Conservation (phyloP, 129 eudicot genomes). For the Ambrosia artemisiifolia region DNA sequence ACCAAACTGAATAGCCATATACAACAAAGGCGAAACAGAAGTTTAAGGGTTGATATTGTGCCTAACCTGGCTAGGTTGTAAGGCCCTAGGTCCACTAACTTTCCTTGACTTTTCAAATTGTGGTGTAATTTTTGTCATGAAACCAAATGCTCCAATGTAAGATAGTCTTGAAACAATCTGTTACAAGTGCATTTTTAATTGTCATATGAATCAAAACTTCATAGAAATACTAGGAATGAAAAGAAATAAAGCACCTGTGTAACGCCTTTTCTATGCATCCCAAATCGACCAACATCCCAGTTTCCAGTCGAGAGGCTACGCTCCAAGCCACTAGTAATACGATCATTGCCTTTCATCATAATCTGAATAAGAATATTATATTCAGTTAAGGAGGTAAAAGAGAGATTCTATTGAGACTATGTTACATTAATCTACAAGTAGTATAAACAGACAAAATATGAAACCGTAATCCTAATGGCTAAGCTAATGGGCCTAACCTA, state of each 20-base stretch:
- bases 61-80: conserved; percentile 97
- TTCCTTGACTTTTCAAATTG: conserved; percentile 94
- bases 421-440: too few species aligned
- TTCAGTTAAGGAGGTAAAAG: background rate
- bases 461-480: too few species aligned
- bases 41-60: background rate
- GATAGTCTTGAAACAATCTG: conserved; percentile 88
- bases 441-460: too few species aligned
- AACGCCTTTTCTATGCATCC: conserved; percentile 77
- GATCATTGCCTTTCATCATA: conserved; percentile 26
- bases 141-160: conserved; percentile 69
- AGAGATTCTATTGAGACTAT: too few species aligned
- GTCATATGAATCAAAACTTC: background rate
- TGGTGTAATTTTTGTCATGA: conserved; percentile 78
- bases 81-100: conserved; percentile 99
- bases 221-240: background rate
- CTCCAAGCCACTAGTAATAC: conserved; percentile 67
- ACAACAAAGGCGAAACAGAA: background rate
- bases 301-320: conserved; percentile 87
- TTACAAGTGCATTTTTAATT: background rate
- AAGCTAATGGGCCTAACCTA: too few species aligned
- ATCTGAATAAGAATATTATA: conserved; percentile 28
- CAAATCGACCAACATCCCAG: conserved; percentile 69
- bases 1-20: background rate
- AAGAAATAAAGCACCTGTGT: conserved; percentile 60